Conservation (phyloP, 768 basidiomycete genomes). For the Mycena venus region DNA sequence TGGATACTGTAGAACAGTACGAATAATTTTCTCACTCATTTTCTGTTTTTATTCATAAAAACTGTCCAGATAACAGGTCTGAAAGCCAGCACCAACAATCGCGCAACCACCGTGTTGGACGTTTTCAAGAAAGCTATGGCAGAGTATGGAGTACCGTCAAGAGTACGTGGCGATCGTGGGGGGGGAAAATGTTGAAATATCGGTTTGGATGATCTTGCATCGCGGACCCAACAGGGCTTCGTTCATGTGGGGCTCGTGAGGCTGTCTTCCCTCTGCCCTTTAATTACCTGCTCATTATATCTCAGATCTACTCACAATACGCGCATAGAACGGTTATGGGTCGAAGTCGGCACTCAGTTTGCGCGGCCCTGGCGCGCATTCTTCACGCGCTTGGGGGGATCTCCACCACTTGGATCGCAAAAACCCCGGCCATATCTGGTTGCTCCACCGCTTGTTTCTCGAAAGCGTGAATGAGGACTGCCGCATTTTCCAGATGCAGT, state of each 20-base stretch:
- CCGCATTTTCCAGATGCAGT: conserved; percentile 45
- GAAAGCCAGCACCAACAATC: conserved; percentile 43
- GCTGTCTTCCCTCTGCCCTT: background rate
- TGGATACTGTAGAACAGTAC: conserved; percentile 44
- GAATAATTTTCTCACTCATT: conserved; percentile 1
- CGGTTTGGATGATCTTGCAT: conserved; percentile 50
- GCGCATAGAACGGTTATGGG: conserved; percentile 58
- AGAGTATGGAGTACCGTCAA: conserved; percentile 44
- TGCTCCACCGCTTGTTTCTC: conserved; percentile 58
- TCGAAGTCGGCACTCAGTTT: no score
- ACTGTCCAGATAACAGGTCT: conserved; percentile 40
- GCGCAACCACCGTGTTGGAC: conserved; percentile 42
- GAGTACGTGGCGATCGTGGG: conserved; percentile 49
- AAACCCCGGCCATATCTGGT: conserved; percentile 55
- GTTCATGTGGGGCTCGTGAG: conserved; percentile 52
- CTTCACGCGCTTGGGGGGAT: conserved; percentile 50
- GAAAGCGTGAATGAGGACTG: conserved; percentile 53
- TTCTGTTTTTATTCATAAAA: background rate
- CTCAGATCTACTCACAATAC: conserved; percentile 55
- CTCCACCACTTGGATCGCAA: conserved; percentile 48
- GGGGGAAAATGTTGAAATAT: conserved; percentile 50
- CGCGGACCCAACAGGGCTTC: conserved; percentile 45
- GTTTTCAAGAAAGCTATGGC: conserved; percentile 39
- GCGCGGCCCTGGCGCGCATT: conserved; percentile 56
- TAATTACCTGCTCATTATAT: background rate